Conservation (phyloP, 495 filamentous ascomycete species). For the Lophium mytilinum region DNA sequence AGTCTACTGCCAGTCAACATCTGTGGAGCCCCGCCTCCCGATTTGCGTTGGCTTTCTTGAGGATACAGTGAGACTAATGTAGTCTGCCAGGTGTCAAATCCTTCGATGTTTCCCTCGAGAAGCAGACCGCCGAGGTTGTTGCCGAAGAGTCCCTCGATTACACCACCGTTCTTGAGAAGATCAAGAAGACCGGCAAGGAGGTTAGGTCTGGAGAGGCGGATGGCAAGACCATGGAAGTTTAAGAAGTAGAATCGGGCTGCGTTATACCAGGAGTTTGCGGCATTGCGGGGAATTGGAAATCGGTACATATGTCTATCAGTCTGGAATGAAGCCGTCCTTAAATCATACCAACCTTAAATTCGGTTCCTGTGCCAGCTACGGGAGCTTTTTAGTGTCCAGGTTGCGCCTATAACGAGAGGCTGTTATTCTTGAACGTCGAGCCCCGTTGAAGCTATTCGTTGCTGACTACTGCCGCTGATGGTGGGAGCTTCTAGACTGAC, state of each 20-base stretch:
- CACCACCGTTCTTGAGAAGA: conserved; percentile 74
- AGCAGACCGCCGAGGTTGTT: conserved; percentile 65
- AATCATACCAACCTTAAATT: no score
- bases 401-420: no score
- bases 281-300: neutral
- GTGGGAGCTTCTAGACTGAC: no score
- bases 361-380: no score
- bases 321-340: no score
- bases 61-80: no score
- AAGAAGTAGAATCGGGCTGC: neutral
- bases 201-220: conserved; percentile 66
- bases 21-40: neutral
- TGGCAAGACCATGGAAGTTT: conserved; percentile 21
- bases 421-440: no score
- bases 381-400: no score
- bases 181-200: conserved; percentile 93
- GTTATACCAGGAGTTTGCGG: neutral
- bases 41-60: no score
- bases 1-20: conserved; percentile 14
- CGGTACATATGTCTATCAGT: no score
- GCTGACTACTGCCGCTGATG: no score
- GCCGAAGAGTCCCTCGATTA: conserved; percentile 59
- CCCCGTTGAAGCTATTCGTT: no score
- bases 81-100: conserved; percentile 62
- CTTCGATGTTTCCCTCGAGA: conserved; percentile 79